These are phyloP conservation scores for Phytophthora litchii DNA, from an alignment of 352 stramenopile genomes.

Conservation along the genomic window DNA sequence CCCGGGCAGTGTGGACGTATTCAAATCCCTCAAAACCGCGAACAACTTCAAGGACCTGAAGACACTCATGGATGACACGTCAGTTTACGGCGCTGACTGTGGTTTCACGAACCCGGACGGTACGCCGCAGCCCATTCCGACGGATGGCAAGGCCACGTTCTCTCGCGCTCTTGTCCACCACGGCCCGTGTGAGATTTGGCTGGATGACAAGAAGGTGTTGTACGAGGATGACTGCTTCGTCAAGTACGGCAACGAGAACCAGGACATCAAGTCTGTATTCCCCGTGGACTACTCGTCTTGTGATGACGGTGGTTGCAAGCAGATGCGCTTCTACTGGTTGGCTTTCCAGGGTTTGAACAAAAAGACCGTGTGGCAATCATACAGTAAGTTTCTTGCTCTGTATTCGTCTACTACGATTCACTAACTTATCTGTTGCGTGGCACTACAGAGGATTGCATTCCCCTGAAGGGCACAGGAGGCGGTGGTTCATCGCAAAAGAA, in stretches of 20 bases:
- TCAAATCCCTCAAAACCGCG: conserved; percentile 28
- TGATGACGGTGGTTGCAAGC: conserved; percentile 32
- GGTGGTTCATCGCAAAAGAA: conserved; percentile 20
- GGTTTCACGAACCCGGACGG: conserved; percentile 42
- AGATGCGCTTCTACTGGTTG: conserved; percentile 54
- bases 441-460: conserved; percentile 42
- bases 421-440: conserved; percentile 7
- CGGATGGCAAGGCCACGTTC: conserved; percentile 41
- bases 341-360: conserved; percentile 42
- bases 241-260: conserved; percentile 41
- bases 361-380: conserved; percentile 51
- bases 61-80: conserved; percentile 43
- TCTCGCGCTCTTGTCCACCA: conserved; percentile 39
- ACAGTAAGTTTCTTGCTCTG: conserved; percentile 35
- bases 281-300: conserved; percentile 49
- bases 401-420: not conserved
- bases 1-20: conserved; percentile 28
- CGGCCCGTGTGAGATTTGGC: conserved; percentile 47
- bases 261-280: conserved; percentile 48
- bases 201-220: conserved; percentile 45
- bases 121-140: conserved; percentile 40
- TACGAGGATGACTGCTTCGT: conserved; percentile 38
- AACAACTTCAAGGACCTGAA: conserved; percentile 44
- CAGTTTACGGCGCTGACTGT: conserved; percentile 40
- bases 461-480: conserved; percentile 32